Evolutionary conservation across 1,284 basidiomycete genomes (phyloP), one percentile per base, ranked within the genome.

Genomic region (Chalciporus piperatoides): DNA sequence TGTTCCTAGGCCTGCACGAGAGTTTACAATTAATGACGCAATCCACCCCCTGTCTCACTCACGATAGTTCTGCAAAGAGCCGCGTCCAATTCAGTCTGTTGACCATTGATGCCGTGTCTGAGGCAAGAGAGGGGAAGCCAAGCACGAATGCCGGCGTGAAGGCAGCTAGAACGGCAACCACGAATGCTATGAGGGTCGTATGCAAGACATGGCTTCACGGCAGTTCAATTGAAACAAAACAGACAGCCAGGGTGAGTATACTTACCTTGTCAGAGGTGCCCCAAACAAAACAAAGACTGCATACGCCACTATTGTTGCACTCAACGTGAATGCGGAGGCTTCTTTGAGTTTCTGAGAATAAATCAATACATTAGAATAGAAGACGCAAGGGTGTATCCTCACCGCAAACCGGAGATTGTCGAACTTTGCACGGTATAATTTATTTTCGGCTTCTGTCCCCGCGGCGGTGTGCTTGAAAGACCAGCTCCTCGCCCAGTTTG

Each of bases 31-130:
- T 27, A 7, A 12, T 49, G 48, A 44, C 36, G 11, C 55, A 28
- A 45, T 19, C 35, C 27, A 45, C n/a, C 27, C 43, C 12, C 33
- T 47, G n/a, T 24, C 43, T 27, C 30, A 82, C 89, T 64, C 59
- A 94, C 92, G 78, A 77, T 54, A 88, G 73, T 56, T 92, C 84
- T 44, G 80, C 86, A 61, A 94, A 91, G 27, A 96, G 73, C 40
- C 88, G 78, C 30, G 82, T 77, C 83, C 91, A 90, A 6, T 75
- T 78, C 54, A 82, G 63, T 40, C 80, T 71, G 32, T 71, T 72
- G 51, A 80, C 63, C 48, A 78, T 54, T 8, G 71, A 68, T 35
- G 68, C 64, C 32, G 71, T 71, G 44, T 69, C 75, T 44, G 68
- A 71, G 40, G 61, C 60, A 17, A 79, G 59, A 17, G 71, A 72